Conservation (phyloP, 2,329 filamentous ascomycete genomes). For the Fusarium avenaceum region DNA sequence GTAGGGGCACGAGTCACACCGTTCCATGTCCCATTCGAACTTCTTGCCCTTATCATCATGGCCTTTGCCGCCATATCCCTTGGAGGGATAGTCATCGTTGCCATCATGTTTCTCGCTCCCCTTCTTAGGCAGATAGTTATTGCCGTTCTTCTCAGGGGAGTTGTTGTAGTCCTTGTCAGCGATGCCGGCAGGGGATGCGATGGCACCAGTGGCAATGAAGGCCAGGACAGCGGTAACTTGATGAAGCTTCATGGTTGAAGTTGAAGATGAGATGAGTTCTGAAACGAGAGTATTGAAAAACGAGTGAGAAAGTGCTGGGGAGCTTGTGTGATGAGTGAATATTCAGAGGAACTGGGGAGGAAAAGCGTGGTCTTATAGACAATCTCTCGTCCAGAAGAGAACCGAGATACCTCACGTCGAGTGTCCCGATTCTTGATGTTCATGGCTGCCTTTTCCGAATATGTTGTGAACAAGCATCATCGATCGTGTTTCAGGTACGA, state of each 20-base stretch:
- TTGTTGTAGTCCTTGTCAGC: conserved; percentile 8
- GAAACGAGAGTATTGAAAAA: conserved; percentile 19
- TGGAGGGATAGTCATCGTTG: background rate
- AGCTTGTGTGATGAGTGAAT: conserved; percentile 27
- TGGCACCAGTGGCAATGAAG: conserved; percentile 36
- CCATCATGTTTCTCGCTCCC: background rate
- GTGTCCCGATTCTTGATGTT: background rate
- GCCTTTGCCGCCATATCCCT: background rate
- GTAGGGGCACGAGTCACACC: conserved; percentile 28
- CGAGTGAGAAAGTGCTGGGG: conserved; percentile 17
- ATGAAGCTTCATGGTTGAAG: conserved; percentile 28
- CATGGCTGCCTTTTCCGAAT: background rate
- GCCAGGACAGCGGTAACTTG: conserved; percentile 33
- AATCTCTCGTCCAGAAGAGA: background rate
- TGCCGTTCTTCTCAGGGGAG: background rate
- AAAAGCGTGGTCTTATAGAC: conserved; percentile 24
- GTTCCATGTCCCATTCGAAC: conserved; percentile 27
- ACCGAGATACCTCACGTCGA: background rate
- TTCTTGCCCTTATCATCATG: conserved; percentile 24
- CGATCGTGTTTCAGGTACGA: background rate
- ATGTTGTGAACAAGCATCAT: background rate
- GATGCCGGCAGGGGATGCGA: conserved; percentile 22
- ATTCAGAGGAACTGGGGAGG: background rate
- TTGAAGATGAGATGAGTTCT: conserved; percentile 2
- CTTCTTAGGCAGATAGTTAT: conserved; percentile 1